Evolutionary conservation across 2,329 filamentous ascomycete genomes (phyloP).

Genomic region (Fusarium nelsonii): DNA sequence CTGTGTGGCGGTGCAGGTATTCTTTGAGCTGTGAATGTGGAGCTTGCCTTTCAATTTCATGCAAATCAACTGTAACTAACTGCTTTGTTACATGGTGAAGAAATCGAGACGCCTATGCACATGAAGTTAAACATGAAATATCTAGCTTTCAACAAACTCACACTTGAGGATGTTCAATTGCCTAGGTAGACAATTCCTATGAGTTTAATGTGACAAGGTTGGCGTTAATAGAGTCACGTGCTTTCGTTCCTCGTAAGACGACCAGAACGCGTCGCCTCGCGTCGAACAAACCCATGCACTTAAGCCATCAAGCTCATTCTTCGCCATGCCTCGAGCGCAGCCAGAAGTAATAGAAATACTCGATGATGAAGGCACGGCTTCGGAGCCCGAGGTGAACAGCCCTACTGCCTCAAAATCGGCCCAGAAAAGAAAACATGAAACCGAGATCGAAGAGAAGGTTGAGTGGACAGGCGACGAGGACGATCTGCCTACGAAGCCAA

Average conservation of each 20-base stretch:
- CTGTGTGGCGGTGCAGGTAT: conserved; percentile 33
- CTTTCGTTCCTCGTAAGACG: conserved; percentile 32
- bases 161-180: neutral
- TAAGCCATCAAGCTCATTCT: conserved; percentile 1
- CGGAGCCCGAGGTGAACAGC: conserved; percentile 34
- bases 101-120: neutral
- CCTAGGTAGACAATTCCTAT: neutral
- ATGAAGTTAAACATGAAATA: neutral
- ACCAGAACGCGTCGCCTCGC: conserved; percentile 33
- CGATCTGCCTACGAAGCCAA: conserved; percentile 68
- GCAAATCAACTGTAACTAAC: neutral
- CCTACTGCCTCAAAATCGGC: conserved; percentile 17
- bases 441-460: conserved; percentile 58
- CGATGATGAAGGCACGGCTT: conserved; percentile 44
- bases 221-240: conserved; percentile 37
- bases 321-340: conserved; percentile 29
- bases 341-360: conserved; percentile 46
- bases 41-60: neutral
- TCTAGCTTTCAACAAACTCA: neutral
- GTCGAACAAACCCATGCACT: conserved; percentile 11
- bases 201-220: too few species aligned
- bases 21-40: conserved; percentile 3
- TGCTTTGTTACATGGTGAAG: neutral
- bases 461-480: conserved; percentile 72
- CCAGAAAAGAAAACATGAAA: conserved; percentile 56